Percentiles rank a stretch among this genome's conserved stretches.
Conservation (phyloP, 441 rosid genomes). For the Bocquillonia castaneifolia region DNA sequence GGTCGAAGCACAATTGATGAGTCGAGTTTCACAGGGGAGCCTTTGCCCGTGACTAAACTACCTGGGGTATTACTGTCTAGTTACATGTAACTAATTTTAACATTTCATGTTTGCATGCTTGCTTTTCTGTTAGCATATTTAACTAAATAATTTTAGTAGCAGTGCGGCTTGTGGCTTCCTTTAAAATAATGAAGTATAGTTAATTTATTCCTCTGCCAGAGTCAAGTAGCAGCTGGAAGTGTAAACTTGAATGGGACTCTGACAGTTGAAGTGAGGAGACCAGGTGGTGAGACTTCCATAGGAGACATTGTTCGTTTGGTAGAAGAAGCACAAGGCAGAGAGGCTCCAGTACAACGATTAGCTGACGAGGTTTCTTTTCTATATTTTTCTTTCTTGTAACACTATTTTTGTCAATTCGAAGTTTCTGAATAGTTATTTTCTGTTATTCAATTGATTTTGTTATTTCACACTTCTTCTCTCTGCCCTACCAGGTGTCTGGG, state of each 20-base stretch:
- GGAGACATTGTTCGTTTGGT: conserved; percentile 88
- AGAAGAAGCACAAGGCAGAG: conserved; percentile 94
- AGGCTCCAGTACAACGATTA: conserved; percentile 89
- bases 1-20: conserved; percentile 94
- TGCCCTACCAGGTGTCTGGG: conserved; percentile 67
- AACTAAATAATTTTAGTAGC: not conserved
- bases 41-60: conserved; percentile 84
- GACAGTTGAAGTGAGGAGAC: conserved; percentile 79
- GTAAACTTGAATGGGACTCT: conserved; percentile 93
- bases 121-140: not conserved
- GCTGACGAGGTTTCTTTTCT: conserved; percentile 78
- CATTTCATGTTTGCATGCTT: conserved; percentile 3
- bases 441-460: not conserved
- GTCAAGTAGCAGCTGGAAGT: conserved; percentile 93
- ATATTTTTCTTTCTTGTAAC: conserved; percentile 8
- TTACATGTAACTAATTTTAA: not conserved
- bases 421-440: not conserved
- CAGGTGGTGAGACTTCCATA: conserved; percentile 95
- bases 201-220: conserved; percentile 45
- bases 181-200: conserved; percentile 18
- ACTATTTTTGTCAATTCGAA: conserved; percentile 1
- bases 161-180: conserved; percentile 21
- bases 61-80: conserved; percentile 62
- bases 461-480: not conserved
- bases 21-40: conserved; percentile 98